phyloP scores from a whole-genome alignment of 306 rosid genomes.

The Inga leiocalycina region DNA sequence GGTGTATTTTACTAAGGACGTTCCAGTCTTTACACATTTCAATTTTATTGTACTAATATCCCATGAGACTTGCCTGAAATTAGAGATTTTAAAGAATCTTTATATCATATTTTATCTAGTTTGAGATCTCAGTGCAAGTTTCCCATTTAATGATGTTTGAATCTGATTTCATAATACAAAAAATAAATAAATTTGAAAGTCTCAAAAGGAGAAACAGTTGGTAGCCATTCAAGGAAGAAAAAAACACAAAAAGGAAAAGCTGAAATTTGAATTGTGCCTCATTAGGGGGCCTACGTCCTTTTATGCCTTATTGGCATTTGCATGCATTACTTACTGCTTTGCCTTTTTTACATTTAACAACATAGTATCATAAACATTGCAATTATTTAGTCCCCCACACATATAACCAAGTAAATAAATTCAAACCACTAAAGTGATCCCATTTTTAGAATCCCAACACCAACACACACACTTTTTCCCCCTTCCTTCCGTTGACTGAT shows the following conservation, averaged over 20 bases:
- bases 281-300: slow-evolving; percentile 50
- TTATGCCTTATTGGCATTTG: slow-evolving; percentile 23
- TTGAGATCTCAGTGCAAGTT: too few relatives aligned
- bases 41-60: too few relatives aligned
- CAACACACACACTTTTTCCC: slow-evolving; percentile 42
- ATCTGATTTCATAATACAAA: too few relatives aligned
- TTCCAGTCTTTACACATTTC: too few relatives aligned
- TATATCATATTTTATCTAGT: too few relatives aligned
- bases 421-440: slow-evolving; percentile 44
- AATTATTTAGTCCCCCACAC: slow-evolving; percentile 95
- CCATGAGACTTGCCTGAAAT: too few relatives aligned
- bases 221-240: slow-evolving; percentile 44
- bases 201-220: slow-evolving; percentile 50
- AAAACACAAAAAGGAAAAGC: slow-evolving; percentile 70
- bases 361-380: slow-evolving; percentile 61
- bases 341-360: slow-evolving; percentile 55
- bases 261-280: slow-evolving; percentile 88
- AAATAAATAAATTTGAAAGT: slow-evolving; percentile 29
- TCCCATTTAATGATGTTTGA: not conserved
- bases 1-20: too few relatives aligned
- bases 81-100: too few relatives aligned
- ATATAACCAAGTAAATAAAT: slow-evolving; percentile 34
- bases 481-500: slow-evolving; percentile 75
- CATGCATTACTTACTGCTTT: not conserved
- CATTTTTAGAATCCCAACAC: slow-evolving; percentile 87